phyloP scores from a whole-genome alignment of 2,329 filamentous ascomycete genomes.

The Fusarium mangiferae region DNA sequence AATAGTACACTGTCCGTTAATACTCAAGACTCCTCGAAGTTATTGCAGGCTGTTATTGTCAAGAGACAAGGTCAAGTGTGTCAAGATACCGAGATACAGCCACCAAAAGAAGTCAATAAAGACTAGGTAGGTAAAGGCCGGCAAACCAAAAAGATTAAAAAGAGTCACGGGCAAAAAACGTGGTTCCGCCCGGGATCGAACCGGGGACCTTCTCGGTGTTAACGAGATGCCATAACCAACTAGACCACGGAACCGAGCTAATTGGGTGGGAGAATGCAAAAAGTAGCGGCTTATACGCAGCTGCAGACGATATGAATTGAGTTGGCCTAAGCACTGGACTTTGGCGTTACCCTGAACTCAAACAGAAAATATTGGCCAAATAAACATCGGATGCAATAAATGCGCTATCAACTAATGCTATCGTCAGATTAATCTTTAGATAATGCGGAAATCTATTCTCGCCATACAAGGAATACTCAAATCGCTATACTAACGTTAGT shows the following conservation, averaged over 20 bases:
- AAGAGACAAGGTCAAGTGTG: not conserved
- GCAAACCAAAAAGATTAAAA: fast-evolving
- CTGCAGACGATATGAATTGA: fast-evolving
- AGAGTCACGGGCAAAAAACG: conserved; percentile 10
- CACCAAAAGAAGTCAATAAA: fast-evolving
- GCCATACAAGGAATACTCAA: conserved; percentile 5
- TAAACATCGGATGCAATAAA: not conserved
- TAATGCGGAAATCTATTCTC: conserved; percentile 19
- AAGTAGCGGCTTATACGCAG: fast-evolving
- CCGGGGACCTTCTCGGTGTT: conserved; percentile 49
- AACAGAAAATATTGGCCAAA: not conserved
- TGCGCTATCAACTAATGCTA: not conserved
- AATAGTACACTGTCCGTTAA: too few species aligned
- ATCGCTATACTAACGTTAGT: conserved; percentile 15
- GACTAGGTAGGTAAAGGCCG: fast-evolving
- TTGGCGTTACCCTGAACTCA: not conserved
- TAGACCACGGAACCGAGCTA: conserved; percentile 44
- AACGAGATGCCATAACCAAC: conserved; percentile 48
- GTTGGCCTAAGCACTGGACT: not conserved
- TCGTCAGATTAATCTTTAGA: not conserved
- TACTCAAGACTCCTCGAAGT: too few species aligned
- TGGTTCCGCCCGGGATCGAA: conserved; percentile 48
- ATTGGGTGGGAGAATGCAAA: fast-evolving
- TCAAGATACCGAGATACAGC: not conserved
- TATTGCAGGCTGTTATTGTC: not conserved